Conservation (phyloP, 305 asterid species). For the Fraxinus sp. region DNA sequence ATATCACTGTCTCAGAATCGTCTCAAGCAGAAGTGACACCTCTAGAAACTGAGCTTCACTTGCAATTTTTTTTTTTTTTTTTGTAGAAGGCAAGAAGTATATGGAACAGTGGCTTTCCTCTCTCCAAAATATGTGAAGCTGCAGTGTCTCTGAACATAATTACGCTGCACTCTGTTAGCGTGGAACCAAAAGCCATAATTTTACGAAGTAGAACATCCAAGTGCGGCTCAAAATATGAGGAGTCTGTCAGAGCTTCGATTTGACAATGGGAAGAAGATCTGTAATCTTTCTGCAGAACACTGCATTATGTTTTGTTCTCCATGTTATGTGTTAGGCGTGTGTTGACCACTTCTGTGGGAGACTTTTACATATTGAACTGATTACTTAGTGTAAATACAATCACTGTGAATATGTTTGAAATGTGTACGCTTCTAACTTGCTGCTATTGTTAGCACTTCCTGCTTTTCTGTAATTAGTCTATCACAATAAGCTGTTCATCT, state of each 20-base stretch:
- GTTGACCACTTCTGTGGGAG: slow-evolving; percentile 17
- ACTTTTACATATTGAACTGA: slow-evolving; percentile 27
- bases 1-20: neutral
- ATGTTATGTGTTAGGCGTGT: slow-evolving; percentile 6
- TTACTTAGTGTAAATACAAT: slow-evolving; percentile 27
- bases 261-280: neutral
- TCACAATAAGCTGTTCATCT: neutral
- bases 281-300: neutral
- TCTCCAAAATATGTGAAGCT: slow-evolving; percentile 56
- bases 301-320: neutral
- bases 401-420: slow-evolving; percentile 21
- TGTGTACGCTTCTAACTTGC: slow-evolving; percentile 5
- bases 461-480: neutral
- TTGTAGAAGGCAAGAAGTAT: slow-evolving; percentile 53
- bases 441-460: slow-evolving; percentile 26
- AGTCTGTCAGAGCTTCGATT: slow-evolving; percentile 21
- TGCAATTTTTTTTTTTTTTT: neutral
- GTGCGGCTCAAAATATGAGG: slow-evolving; percentile 7
- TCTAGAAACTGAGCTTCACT: neutral
- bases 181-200: neutral
- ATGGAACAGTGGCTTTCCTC: slow-evolving; percentile 77
- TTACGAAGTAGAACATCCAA: slow-evolving; percentile 5
- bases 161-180: slow-evolving; percentile 6
- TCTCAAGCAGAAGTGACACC: neutral
- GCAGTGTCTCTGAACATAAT: slow-evolving; percentile 8